Evolutionary conservation across 805 yeast species (phyloP).

Genomic region (Zygotorulaspora danielsina): DNA sequence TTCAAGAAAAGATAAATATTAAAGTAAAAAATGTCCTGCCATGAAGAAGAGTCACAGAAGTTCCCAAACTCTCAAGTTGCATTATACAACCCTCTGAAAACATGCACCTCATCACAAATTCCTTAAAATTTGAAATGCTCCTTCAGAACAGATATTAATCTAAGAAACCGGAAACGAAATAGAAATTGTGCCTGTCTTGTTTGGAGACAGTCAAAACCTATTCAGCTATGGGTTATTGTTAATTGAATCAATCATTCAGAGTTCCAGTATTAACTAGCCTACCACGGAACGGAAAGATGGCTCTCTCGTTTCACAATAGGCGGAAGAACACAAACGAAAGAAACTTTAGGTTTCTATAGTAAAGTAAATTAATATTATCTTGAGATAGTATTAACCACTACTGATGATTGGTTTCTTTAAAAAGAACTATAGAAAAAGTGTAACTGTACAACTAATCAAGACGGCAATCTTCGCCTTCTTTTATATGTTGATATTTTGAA

Average conservation of each 20-base stretch:
- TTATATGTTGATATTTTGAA: background rate
- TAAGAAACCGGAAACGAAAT: conserved; percentile 43
- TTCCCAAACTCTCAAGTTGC: conserved; percentile 34
- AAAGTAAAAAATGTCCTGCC: conserved; percentile 28
- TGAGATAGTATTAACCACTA: conserved; percentile 42
- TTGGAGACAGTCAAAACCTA: conserved; percentile 37
- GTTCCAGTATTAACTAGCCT: conserved; percentile 37
- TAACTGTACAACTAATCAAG: too few relatives aligned
- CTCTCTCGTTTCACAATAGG: conserved; percentile 6
- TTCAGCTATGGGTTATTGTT: conserved; percentile 39
- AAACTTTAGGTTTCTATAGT: conserved; percentile 37
- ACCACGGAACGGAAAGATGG: conserved; percentile 9
- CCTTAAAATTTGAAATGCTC: conserved; percentile 13
- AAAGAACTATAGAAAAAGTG: conserved; percentile 13
- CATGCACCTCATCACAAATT: conserved; percentile 28
- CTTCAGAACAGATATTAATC: conserved; percentile 34
- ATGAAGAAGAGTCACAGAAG: conserved; percentile 35
- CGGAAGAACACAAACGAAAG: conserved; percentile 29
- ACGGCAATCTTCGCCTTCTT: too few relatives aligned
- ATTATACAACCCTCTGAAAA: conserved; percentile 33
- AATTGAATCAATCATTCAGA: conserved; percentile 26
- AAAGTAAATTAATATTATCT: conserved; percentile 39
- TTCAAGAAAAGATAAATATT: conserved; percentile 1
- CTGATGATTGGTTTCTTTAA: conserved; percentile 37
- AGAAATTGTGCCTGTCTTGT: conserved; percentile 37